Percentiles rank a stretch among this genome's conserved stretches.
Evolutionary conservation across 306 rosid genomes (phyloP).

Genomic region (Cucumis cinereus): DNA sequence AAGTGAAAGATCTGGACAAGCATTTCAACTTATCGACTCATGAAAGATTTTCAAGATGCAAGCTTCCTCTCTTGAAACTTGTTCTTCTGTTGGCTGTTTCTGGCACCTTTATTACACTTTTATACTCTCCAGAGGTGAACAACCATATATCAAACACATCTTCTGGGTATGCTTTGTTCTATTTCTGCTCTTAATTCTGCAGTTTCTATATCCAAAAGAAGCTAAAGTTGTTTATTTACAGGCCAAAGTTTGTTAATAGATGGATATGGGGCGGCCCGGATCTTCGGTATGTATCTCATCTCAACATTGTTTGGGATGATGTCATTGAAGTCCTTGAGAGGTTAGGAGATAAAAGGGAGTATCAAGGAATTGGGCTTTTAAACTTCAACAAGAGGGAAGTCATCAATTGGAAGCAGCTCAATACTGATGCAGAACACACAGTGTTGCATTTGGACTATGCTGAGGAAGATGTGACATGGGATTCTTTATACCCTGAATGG

Average conservation of each 20-base stretch:
- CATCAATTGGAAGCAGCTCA: constrained; percentile 42
- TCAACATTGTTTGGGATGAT: constrained; percentile 46
- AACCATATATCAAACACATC: constrained; percentile 36
- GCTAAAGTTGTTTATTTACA: background rate
- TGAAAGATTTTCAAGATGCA: constrained; percentile 64
- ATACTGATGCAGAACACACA: constrained; percentile 39
- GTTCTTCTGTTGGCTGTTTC: constrained; percentile 37
- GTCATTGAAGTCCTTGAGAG: constrained; percentile 30
- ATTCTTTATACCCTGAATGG: constrained; percentile 85
- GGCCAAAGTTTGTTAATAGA: constrained; percentile 31
- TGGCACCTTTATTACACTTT: constrained; percentile 49
- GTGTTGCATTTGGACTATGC: constrained; percentile 45
- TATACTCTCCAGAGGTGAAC: constrained; percentile 56
- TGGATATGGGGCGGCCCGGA: constrained; percentile 90
- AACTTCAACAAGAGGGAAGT: constrained; percentile 57
- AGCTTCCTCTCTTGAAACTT: constrained; percentile 46
- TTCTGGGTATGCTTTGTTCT: constrained; percentile 31
- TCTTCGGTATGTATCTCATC: constrained; percentile 36
- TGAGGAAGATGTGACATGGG: constrained; percentile 62
- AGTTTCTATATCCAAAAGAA: no score
- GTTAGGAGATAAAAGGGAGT: constrained; percentile 23
- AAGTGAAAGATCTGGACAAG: constrained; percentile 39
- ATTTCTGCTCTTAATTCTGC: background rate
- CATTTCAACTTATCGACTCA: constrained; percentile 46
- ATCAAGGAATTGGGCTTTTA: constrained; percentile 61